Base-by-base conservation (phyloP, 2,329 filamentous ascomycete species). In the Lachnellula subtilissima region DNA sequence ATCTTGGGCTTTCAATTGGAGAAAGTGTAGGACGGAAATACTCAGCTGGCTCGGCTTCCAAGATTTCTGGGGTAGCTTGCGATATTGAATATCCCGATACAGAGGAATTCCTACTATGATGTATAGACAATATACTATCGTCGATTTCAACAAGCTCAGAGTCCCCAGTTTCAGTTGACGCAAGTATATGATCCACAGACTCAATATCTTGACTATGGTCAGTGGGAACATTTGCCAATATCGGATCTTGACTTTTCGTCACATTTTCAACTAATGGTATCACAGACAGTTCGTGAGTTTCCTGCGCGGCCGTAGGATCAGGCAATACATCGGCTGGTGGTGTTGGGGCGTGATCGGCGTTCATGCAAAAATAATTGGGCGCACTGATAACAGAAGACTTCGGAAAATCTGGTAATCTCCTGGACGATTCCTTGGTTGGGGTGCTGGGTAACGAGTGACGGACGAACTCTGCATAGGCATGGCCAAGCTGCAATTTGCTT, bases 11-110 rank as follows among this genome's bases (percentile, higher is more conserved):
- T 23, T 53, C 58, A 32, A 57, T 45, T 28, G 57, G 59, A 17
- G 57, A 55, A 4, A 61, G 37, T 1, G 51, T 19, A 25, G 59
- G 59, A 14, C 43, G 58, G 43, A 64, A 64, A 28, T 62, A 61
- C 37, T 60, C 53, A n/a, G 59, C 55, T 49, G 60, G 57, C 48
- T 64, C 60, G 19, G 59, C 54, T 45, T 60, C 49, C 17, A 52
- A 48, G 22, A 63, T 57, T 49, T 62, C 59, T 5, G 56, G 57
- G n/a, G 55, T 56, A 48, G 61, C 56, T 35, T 55, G 40, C 36
- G 59, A 52, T 35, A 50, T 47, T 8, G 56, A 39, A 46, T 63
- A 63, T 11, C 52, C 56, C 7, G 58, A 51, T 5, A 57, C 40
- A 32, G 50, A 15, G 23, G 42, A 45, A 47, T 61, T 62, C 36